Percentiles rank a stretch among this genome's conserved stretches.
These are phyloP conservation scores for Colletotrichum horii DNA, from an alignment of 2,329 filamentous ascomycete genomes.

Conservation along the genomic window DNA sequence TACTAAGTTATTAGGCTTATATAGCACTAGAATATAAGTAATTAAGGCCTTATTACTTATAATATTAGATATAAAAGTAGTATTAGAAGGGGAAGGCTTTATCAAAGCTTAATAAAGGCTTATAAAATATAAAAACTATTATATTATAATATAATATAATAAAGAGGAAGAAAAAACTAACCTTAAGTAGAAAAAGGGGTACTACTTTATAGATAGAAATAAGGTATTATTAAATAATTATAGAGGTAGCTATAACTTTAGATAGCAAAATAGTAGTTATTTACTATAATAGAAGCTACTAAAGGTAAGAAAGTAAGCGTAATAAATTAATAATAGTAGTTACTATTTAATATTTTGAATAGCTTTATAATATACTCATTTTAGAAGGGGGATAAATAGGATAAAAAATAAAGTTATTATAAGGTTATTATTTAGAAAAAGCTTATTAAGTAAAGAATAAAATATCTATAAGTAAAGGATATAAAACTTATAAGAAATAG, in stretches of 20 bases:
- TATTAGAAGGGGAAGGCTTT: background rate
- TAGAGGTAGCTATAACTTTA: background rate
- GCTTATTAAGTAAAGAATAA: background rate
- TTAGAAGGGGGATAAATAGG: background rate
- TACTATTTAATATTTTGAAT: background rate
- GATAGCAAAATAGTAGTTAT: background rate
- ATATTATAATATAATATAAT: background rate
- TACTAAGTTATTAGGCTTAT: background rate
- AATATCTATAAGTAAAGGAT: background rate
- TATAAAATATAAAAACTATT: background rate
- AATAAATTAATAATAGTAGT: too few species aligned
- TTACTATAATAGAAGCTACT: background rate
- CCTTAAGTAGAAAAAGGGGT: background rate
- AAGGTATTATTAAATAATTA: background rate
- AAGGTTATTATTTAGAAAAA: background rate
- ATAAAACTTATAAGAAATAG: background rate
- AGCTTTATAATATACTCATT: background rate
- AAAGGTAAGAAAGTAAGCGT: background rate
- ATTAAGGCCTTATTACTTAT: background rate
- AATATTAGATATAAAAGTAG: background rate
- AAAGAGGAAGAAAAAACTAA: background rate
- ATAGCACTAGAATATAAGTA: background rate
- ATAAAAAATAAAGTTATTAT: background rate
- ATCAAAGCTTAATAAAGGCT: background rate
- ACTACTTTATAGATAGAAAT: background rate